Evolutionary conservation across 768 basidiomycete genomes (phyloP).

Genomic region (Collybiopsis confluens): DNA sequence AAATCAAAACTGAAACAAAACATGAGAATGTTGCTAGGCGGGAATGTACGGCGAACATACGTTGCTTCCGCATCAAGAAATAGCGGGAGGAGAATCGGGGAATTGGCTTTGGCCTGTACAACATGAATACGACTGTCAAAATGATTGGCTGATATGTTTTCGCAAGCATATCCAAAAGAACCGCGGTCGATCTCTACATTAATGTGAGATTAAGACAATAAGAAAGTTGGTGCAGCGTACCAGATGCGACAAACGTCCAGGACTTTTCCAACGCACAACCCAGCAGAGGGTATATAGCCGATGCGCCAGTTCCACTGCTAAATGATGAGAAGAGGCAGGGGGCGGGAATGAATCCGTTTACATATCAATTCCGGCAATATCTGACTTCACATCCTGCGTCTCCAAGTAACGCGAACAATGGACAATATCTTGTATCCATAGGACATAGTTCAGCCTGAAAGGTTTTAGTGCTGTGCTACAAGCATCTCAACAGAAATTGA

Average conservation of each 20-base stretch:
- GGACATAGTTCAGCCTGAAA: constrained; percentile 78
- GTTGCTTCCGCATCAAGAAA: background rate
- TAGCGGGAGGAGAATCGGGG: constrained; percentile 45
- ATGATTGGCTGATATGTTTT: constrained; percentile 56
- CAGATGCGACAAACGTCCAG: constrained; percentile 70
- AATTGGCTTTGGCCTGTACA: constrained; percentile 28
- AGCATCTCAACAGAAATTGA: background rate
- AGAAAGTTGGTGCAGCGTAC: constrained; percentile 19
- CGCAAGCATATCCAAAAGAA: constrained; percentile 52
- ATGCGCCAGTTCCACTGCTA: constrained; percentile 82
- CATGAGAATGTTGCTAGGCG: background rate
- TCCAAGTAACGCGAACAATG: constrained; percentile 18
- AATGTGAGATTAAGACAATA: background rate
- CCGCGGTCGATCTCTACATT: constrained; percentile 64
- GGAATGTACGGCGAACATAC: background rate
- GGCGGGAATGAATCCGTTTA: background rate
- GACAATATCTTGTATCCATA: constrained; percentile 77
- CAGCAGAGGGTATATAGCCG: constrained; percentile 84
- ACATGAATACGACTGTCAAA: constrained; percentile 50
- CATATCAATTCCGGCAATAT: constrained; percentile 69
- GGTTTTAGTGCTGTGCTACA: background rate
- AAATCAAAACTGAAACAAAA: constrained; percentile 54
- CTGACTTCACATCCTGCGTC: background rate
- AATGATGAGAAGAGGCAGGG: background rate
- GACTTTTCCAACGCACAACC: constrained; percentile 45